phyloP scores from a whole-genome alignment of 352 stramenopile genomes.

The Pythium pectinolyticum region DNA sequence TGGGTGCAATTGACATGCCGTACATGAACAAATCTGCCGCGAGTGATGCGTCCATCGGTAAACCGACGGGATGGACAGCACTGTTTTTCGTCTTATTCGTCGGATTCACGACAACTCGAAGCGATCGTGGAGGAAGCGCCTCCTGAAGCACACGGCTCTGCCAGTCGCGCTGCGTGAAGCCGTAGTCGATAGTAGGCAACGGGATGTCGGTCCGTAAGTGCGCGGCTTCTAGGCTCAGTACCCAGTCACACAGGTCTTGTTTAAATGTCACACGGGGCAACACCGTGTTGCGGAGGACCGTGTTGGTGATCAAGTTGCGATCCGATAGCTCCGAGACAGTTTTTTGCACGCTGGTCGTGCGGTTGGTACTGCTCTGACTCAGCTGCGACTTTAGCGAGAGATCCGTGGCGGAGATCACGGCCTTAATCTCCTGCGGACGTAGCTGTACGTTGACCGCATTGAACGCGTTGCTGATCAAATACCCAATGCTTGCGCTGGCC shows the following conservation, averaged over 20 bases:
- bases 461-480: slow-evolving; percentile 14
- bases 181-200: slow-evolving; percentile 6
- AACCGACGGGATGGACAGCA: background rate
- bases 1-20: background rate
- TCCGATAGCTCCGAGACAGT: background rate
- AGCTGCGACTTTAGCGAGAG: background rate
- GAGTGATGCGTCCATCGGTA: slow-evolving; percentile 24
- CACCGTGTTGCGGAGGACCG: slow-evolving; percentile 9
- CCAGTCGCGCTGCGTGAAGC: slow-evolving; percentile 14
- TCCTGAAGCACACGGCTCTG: background rate
- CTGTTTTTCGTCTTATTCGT: background rate
- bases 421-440: background rate
- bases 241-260: background rate
- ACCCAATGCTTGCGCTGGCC: background rate
- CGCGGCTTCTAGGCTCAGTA: background rate
- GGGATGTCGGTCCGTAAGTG: background rate
- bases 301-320: slow-evolving; percentile 8
- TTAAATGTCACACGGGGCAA: background rate
- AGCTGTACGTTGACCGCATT: slow-evolving; percentile 13
- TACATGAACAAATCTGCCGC: slow-evolving; percentile 20
- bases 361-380: background rate
- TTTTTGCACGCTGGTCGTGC: background rate
- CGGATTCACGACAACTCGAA: slow-evolving; percentile 6
- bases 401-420: slow-evolving; percentile 1
- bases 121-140: background rate